A percentile compares a stretch with the other conserved stretches of the same genome.
phyloP scores from a whole-genome alignment of 2,329 filamentous ascomycete genomes.

The Stachybotrys elegans region DNA sequence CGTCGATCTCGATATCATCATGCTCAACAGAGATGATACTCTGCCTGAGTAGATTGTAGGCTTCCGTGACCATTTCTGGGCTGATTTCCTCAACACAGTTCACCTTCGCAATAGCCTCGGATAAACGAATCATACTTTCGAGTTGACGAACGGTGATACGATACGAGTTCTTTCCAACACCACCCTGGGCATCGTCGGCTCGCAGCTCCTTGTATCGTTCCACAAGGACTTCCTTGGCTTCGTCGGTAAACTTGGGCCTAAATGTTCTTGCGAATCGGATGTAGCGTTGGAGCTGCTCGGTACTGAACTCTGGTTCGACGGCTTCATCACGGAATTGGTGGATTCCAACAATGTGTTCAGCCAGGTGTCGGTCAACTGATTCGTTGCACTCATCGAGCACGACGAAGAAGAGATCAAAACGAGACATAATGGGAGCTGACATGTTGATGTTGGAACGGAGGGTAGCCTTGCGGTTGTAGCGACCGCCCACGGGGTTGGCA shows the following conservation, averaged over 20 bases:
- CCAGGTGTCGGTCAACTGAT: conserved; percentile 80
- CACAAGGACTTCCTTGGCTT: conserved; percentile 80
- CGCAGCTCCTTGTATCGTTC: conserved; percentile 93
- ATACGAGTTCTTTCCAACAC: conserved; percentile 91
- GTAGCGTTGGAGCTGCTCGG: conserved; percentile 93
- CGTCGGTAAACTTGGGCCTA: conserved; percentile 83
- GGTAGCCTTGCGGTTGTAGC: conserved; percentile 96
- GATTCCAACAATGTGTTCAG: conserved; percentile 89
- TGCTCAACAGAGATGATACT: conserved; percentile 98
- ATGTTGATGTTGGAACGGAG: conserved; percentile 96
- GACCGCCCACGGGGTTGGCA: conserved; percentile 89
- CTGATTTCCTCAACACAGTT: conserved; percentile 92
- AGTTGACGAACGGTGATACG: conserved; percentile 95
- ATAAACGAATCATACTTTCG: conserved; percentile 91
- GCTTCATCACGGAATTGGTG: conserved; percentile 91
- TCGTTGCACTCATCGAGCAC: conserved; percentile 97
- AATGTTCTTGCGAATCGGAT: conserved; percentile 96
- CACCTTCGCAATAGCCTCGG: conserved; percentile 96
- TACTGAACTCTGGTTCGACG: conserved; percentile 88
- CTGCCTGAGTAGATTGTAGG: conserved; percentile 84
- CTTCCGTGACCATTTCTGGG: conserved; percentile 81
- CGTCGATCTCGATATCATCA: conserved; percentile 92
- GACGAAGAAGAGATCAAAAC: conserved; percentile 98
- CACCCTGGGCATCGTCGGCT: conserved; percentile 88
- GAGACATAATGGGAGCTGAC: conserved; percentile 97